Percentiles rank a stretch among this genome's conserved stretches.
Conservation (phyloP, 495 filamentous ascomycete species). For the Lasiosphaeria ovina region DNA sequence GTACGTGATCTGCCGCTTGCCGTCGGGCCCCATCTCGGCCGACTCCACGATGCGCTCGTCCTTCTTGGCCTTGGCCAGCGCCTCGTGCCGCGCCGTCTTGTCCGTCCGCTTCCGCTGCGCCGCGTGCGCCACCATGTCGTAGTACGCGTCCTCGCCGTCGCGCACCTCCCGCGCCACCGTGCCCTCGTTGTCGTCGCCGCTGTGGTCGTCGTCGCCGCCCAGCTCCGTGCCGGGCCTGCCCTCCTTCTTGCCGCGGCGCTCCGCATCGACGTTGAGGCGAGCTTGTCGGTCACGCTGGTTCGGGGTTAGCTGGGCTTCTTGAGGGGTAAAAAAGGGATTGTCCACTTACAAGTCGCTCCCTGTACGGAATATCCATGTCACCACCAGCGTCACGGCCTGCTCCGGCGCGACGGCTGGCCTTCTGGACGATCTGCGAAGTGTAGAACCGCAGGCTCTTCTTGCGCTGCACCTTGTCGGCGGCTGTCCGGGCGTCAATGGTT, state of each 20-base stretch:
- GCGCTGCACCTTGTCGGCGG: slow-evolving; percentile 76
- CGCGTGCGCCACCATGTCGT: slow-evolving; percentile 75
- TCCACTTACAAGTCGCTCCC: slow-evolving; percentile 64
- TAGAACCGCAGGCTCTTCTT: slow-evolving; percentile 94
- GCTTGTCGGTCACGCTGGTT: slow-evolving; percentile 68
- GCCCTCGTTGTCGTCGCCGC: slow-evolving; percentile 62
- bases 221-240: slow-evolving; percentile 59
- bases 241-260: slow-evolving; percentile 70
- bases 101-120: slow-evolving; percentile 71
- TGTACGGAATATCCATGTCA: slow-evolving; percentile 86
- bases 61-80: slow-evolving; percentile 42
- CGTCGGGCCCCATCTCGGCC: slow-evolving; percentile 65
- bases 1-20: slow-evolving; percentile 86
- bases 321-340: not conserved
- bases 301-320: slow-evolving; percentile 6
- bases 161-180: slow-evolving; percentile 41
- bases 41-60: slow-evolving; percentile 57
- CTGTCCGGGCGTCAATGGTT: slow-evolving; percentile 46
- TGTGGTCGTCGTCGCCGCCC: slow-evolving; percentile 56
- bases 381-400: slow-evolving; percentile 83
- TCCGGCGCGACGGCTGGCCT: slow-evolving; percentile 78
- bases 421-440: slow-evolving; percentile 92
- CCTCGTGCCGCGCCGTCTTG: slow-evolving; percentile 53
- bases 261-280: slow-evolving; percentile 81
- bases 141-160: slow-evolving; percentile 76